Evolutionary conservation across 495 filamentous ascomycete genomes (phyloP).

Genomic region (Parachaetomium inaequale): DNA sequence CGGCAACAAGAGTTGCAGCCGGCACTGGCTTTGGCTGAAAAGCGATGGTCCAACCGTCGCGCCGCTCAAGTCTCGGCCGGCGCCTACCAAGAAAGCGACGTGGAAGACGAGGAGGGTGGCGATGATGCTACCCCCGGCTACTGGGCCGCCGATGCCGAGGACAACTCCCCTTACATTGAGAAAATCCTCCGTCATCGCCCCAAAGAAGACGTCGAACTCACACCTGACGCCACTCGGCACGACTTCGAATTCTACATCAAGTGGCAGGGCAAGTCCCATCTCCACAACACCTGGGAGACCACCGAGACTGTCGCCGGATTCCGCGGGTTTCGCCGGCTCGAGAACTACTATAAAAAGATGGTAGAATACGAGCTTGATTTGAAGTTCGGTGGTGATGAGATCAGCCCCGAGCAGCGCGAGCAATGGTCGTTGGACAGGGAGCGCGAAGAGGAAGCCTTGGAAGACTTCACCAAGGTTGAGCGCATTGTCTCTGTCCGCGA

Average conservation of each 20-base stretch:
- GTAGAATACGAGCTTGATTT: conserved; percentile 71
- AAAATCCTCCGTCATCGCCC: conserved; percentile 80
- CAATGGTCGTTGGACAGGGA: conserved; percentile 88
- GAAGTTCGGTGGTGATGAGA: conserved; percentile 61
- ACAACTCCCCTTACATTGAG: conserved; percentile 79
- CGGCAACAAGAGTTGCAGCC: conserved; percentile 59
- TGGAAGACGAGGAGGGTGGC: conserved; percentile 63
- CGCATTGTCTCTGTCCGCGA: conserved; percentile 79
- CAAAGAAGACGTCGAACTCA: conserved; percentile 62
- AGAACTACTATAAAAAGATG: conserved; percentile 87
- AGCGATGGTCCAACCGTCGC: conserved; percentile 83
- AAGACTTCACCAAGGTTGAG: conserved; percentile 85
- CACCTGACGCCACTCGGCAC: conserved; percentile 59
- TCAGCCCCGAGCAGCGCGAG: conserved; percentile 82
- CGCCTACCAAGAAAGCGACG: conserved; percentile 80
- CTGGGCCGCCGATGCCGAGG: conserved; percentile 60
- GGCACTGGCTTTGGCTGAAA: conserved; percentile 64
- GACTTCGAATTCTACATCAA: conserved; percentile 96
- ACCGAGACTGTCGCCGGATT: conserved; percentile 57
- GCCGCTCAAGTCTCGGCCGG: conserved; percentile 83
- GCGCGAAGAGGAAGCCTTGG: conserved; percentile 73
- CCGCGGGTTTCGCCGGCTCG: conserved; percentile 76
- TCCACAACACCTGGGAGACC: conserved; percentile 91
- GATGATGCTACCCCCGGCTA: conserved; percentile 57
- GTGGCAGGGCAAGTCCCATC: conserved; percentile 93